A percentile compares a stretch with the other conserved stretches of the same genome.
These are phyloP conservation scores for Talaromyces adpressus DNA, from an alignment of 495 filamentous ascomycete genomes.

Conservation along the genomic window DNA sequence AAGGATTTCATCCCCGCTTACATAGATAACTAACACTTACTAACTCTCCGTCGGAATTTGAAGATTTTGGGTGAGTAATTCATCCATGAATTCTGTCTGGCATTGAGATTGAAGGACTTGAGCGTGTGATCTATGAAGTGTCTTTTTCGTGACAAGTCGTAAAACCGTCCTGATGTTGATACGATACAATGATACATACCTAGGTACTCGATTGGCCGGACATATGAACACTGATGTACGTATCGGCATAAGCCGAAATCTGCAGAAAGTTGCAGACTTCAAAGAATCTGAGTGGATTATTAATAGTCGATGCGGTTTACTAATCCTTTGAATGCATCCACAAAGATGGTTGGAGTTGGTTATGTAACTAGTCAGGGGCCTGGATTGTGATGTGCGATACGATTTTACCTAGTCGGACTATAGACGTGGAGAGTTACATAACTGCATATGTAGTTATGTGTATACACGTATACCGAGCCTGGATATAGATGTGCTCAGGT, in stretches of 20 bases:
- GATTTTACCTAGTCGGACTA: too few species aligned
- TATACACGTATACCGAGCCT: background rate
- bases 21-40: background rate
- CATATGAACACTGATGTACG: background rate
- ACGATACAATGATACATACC: background rate
- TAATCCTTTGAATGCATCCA: background rate
- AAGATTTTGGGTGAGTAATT: background rate
- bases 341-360: background rate
- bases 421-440: too few species aligned
- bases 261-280: background rate
- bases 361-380: background rate
- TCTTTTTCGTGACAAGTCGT: background rate
- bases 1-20: background rate
- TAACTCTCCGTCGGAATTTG: background rate
- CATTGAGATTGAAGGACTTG: background rate
- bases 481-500: background rate
- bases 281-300: background rate
- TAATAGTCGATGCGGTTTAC: background rate
- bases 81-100: background rate
- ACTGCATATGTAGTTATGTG: too few species aligned
- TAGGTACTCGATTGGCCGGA: background rate
- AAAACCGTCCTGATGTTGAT: too few species aligned
- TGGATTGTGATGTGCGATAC: background rate
- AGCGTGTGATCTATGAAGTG: background rate
- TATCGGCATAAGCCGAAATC: background rate